These are phyloP conservation scores for Daldinia grandis DNA, from an alignment of 495 filamentous ascomycete species.

Conservation along the genomic window DNA sequence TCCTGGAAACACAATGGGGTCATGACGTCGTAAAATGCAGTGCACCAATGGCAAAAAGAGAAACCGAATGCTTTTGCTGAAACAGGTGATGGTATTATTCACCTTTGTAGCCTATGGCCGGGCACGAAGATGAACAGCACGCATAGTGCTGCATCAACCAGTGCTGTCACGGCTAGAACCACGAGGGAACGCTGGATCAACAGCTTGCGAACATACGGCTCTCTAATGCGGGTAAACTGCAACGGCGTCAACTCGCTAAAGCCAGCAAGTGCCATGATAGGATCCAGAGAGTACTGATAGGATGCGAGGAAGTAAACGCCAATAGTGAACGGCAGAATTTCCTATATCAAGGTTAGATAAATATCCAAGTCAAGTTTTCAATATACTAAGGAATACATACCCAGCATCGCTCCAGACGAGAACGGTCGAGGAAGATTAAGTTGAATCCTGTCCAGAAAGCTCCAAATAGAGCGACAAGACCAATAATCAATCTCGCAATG, in stretches of 20 bases:
- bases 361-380: not conserved
- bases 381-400: slow-evolving; percentile 58
- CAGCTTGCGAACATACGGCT: slow-evolving; percentile 87
- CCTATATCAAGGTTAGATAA: slow-evolving; percentile 53
- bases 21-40: slow-evolving; percentile 40
- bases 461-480: slow-evolving; percentile 86
- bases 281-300: slow-evolving; percentile 94
- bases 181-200: slow-evolving; percentile 81
- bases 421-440: slow-evolving; percentile 86
- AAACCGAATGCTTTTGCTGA: slow-evolving; percentile 1
- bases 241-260: slow-evolving; percentile 95
- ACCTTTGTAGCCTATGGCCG: slow-evolving; percentile 75
- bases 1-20: slow-evolving; percentile 35
- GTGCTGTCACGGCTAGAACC: slow-evolving; percentile 72
- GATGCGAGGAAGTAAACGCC: slow-evolving; percentile 87
- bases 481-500: slow-evolving; percentile 81
- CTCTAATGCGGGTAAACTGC: slow-evolving; percentile 82
- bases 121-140: slow-evolving; percentile 93
- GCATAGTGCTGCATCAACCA: slow-evolving; percentile 79
- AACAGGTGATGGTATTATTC: not conserved
- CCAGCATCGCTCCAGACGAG: slow-evolving; percentile 78
- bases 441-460: slow-evolving; percentile 94
- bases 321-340: slow-evolving; percentile 92
- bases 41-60: slow-evolving; percentile 27
- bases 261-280: slow-evolving; percentile 85